These are phyloP conservation scores for Hyphochytrium catenoides DNA, from an alignment of 352 stramenopile genomes.

Conservation along the genomic window DNA sequence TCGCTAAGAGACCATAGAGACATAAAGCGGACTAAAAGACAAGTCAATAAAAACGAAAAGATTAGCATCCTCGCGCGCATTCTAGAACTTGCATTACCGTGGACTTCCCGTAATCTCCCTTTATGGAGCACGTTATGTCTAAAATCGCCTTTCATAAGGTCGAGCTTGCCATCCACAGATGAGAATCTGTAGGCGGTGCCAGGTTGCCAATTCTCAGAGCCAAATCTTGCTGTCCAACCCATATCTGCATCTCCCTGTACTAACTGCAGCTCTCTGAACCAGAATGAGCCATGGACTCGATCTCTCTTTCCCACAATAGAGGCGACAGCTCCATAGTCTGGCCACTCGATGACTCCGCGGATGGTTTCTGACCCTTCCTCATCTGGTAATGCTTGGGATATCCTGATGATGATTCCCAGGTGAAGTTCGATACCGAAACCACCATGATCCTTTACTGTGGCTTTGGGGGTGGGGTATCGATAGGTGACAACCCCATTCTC, in stretches of 20 bases:
- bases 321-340: slow-evolving; percentile 46
- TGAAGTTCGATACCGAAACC: slow-evolving; percentile 43
- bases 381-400: slow-evolving; percentile 14
- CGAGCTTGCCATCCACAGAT: neutral
- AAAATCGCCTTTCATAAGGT: too few species aligned
- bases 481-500: slow-evolving; percentile 36
- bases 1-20: too few species aligned
- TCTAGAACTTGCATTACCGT: too few species aligned
- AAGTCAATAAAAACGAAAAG: too few species aligned
- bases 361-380: slow-evolving; percentile 13
- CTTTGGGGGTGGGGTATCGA: slow-evolving; percentile 35
- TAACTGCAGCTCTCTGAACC: slow-evolving; percentile 49
- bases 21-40: too few species aligned
- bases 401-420: slow-evolving; percentile 40
- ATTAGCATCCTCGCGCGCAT: too few species aligned
- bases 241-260: slow-evolving; percentile 50
- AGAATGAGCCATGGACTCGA: slow-evolving; percentile 24
- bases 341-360: slow-evolving; percentile 39
- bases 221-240: slow-evolving; percentile 61
- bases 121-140: too few species aligned
- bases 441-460: slow-evolving; percentile 37
- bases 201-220: slow-evolving; percentile 53
- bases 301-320: slow-evolving; percentile 28
- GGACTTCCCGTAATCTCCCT: too few species aligned
- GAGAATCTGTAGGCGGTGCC: slow-evolving; percentile 47